Evolutionary conservation across 2,329 filamentous ascomycete species (phyloP).

Genomic region (Moelleriella libera): DNA sequence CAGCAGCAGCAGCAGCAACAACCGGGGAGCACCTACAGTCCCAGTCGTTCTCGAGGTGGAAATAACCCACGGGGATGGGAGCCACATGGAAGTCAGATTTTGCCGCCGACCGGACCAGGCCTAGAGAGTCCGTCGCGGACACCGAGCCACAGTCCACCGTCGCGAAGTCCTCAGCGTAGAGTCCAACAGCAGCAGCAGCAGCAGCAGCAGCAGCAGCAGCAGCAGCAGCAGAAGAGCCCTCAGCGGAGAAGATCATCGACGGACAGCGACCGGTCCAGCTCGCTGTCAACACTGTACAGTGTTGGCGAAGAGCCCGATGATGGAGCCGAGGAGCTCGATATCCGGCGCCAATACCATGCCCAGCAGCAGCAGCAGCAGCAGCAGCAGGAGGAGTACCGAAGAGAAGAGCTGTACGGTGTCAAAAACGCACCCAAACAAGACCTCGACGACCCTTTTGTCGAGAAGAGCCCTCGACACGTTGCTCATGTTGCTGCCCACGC

Average conservation of each 20-base stretch:
- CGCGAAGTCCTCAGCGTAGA: too few relatives aligned
- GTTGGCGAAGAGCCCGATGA: conserved; percentile 31
- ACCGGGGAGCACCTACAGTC: conserved; percentile 26
- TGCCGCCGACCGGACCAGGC: conserved; percentile 3
- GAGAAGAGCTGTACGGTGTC: too few relatives aligned
- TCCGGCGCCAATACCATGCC: conserved; percentile 1
- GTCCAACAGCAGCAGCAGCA: too few relatives aligned
- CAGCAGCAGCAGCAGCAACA: conserved; percentile 19
- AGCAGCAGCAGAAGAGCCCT: not conserved
- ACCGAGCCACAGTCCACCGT: conserved; percentile 6
- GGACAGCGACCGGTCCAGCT: conserved; percentile 33
- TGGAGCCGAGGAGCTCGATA: conserved; percentile 6
- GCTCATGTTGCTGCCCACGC: too few relatives aligned
- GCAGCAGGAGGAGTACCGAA: too few relatives aligned
- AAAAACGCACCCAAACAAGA: not conserved
- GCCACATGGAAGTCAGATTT: conserved; percentile 5
- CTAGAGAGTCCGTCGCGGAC: conserved; percentile 5
- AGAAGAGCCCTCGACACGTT: too few relatives aligned
- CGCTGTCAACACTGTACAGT: conserved; percentile 42
- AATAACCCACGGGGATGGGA: conserved; percentile 10
- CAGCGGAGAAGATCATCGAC: conserved; percentile 14
- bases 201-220: too few relatives aligned
- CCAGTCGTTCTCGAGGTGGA: conserved; percentile 20
- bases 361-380: conserved; percentile 2
- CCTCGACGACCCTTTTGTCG: too few relatives aligned